Base-by-base conservation (phyloP, 2,329 filamentous ascomycete species). In the Shiraia sp. region DNA sequence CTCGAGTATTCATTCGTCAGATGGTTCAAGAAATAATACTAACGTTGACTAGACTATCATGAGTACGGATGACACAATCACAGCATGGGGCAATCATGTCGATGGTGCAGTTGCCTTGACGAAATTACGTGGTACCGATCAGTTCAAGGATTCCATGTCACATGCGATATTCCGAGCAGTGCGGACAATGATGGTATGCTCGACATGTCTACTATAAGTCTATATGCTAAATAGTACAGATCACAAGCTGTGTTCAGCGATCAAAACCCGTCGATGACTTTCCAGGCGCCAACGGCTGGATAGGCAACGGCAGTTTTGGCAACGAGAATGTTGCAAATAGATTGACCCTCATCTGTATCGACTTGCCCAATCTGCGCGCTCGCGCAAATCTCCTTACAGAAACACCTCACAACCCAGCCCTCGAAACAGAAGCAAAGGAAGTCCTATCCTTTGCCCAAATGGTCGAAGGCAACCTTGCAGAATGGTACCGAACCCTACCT, bases 321-420 rank as follows among this genome's bases (percentile, higher is more conserved):
- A 57, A 68, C 23, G 63, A 70, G 40, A 72, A 71, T 32, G 64
- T 68, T 28, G 69, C 70, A 4, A 71, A 72, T 31, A 57, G 69
- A 10, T 57, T 72, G 15, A 71, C 67, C 2, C 45, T 69, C 4
- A 64, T 71, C 31, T 71, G 68, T 40, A 69, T 72, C 34, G 60
- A 66, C 33, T 51, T 72, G 1, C 69, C 70, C 9, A 61, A 61
- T 32, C 60, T 72, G 22, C 60, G 69, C 22, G 61, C 61, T 2
- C 58, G 63, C 19, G 67, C 67, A 10, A 64, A 64, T 22, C 45
- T 42, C 8, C 49, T 72, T 2, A 64, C 59, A 9, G 55, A 42
- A 13, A 53, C 51, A 6, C 47, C 55, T 0, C 63, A 63, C 40
- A 39, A 53, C 13, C 17, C 43, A 3, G 17, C 36, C 3, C 47